Base-by-base conservation (phyloP, 140 eudicot genomes). In the Bidens hawaiensis region DNA sequence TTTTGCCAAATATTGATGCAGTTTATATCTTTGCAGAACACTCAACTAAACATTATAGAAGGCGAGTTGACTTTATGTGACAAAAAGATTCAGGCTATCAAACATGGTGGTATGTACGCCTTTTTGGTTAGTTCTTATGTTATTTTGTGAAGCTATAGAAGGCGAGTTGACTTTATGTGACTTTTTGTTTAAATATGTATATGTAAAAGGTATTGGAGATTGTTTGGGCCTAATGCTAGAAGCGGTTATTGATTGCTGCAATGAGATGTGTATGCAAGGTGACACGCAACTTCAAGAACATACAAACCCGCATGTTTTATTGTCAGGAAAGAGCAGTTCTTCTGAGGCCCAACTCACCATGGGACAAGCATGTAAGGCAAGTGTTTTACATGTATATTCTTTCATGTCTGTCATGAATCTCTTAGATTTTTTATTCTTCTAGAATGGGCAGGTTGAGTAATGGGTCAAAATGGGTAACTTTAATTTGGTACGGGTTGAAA, bases 1-100 rank as follows among this genome's bases (percentile, higher is more conserved):
- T 51, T 31, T 45, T 74, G 49, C n/a, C 1, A 5, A 13, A 17
- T 25, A 65, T 49, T 62, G 6, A 62, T 55, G 19, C 21, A 6
- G 14, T 53, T 54, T 36, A 28, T 38, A 18, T 31, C 14, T 15
- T 80, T 74, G 77, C 78, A 80, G 86, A 42, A 50, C 57, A 57
- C 43, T 64, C 77, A 75, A 75, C 62, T 54, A 70, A 69, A 62
- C 10, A 43, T 15, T 64, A 41, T 79, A 28, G 78, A 70, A 24
- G 66, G 60, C 66, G 83, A 80, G 74, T 76, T 83, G 77, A 67
- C 78, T 59, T 40, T 59, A 28, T 83, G 82, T 71, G 74, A 76
- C 13, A 83, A 73, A 62, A 79, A 61, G 71, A 83, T 80, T 27
- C 77, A 83, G 74, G 76, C 77, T 49, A 80, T 77, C 67, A 31